phyloP scores from a whole-genome alignment of 768 basidiomycete species.

The Pleurotus eryngii region DNA sequence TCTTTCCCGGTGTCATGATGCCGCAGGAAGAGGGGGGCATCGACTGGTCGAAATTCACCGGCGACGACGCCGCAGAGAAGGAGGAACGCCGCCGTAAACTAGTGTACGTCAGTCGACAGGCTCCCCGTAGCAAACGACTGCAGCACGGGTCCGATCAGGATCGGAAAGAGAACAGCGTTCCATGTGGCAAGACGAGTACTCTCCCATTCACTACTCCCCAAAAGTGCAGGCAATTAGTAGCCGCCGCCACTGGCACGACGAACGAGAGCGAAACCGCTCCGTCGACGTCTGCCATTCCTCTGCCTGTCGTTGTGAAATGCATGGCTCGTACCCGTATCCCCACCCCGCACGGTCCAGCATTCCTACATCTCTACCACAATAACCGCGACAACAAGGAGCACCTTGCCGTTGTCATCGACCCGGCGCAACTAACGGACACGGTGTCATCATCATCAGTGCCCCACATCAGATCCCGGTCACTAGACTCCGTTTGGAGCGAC shows the following conservation, averaged over 20 bases:
- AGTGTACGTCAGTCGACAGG: slow-evolving; percentile 72
- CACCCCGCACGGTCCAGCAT: slow-evolving; percentile 89
- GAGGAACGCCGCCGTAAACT: slow-evolving; percentile 42
- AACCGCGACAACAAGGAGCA: slow-evolving; percentile 92
- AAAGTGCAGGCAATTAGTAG: slow-evolving; percentile 37
- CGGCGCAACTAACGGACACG: slow-evolving; percentile 70
- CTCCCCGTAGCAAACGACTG: slow-evolving; percentile 62
- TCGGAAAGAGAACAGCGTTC: slow-evolving; percentile 51
- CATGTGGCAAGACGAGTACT: slow-evolving; percentile 35
- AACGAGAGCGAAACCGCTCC: slow-evolving; percentile 19
- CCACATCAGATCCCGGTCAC: slow-evolving; percentile 72
- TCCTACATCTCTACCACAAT: slow-evolving; percentile 95
- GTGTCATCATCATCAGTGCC: slow-evolving; percentile 36
- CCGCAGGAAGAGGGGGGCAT: slow-evolving; percentile 49
- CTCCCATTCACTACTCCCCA: slow-evolving; percentile 34
- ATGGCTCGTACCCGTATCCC: slow-evolving; percentile 98
- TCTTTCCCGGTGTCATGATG: slow-evolving; percentile 58
- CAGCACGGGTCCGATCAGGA: slow-evolving; percentile 25
- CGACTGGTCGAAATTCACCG: slow-evolving; percentile 57
- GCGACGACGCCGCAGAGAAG: slow-evolving; percentile 32
- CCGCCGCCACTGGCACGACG: slow-evolving; percentile 16
- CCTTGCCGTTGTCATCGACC: slow-evolving; percentile 90
- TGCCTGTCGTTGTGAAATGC: slow-evolving; percentile 74
- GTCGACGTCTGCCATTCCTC: slow-evolving; percentile 17
- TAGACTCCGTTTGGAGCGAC: slow-evolving; percentile 83